These are phyloP conservation scores for Globisporangium nagaii DNA, from an alignment of 352 stramenopile species.

Conservation along the genomic window DNA sequence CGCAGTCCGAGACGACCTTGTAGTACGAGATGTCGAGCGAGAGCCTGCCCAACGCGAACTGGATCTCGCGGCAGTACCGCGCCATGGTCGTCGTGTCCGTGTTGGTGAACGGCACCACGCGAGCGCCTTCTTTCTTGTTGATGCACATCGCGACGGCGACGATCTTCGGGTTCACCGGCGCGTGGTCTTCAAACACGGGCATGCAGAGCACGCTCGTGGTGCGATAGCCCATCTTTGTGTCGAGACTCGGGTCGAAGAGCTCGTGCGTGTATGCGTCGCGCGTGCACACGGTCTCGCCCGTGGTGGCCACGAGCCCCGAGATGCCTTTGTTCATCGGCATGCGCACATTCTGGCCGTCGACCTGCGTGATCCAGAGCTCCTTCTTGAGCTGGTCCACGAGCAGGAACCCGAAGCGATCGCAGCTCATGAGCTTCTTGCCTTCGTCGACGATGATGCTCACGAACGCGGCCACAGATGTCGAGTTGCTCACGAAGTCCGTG, in stretches of 20 bases:
- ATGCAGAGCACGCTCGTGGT: constrained; percentile 63
- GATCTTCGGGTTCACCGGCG: constrained; percentile 50
- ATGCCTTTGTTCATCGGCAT: constrained; percentile 66
- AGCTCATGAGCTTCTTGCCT: constrained; percentile 49
- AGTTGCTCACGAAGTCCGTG: constrained; percentile 33
- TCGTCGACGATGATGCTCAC: constrained; percentile 52
- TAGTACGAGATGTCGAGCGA: constrained; percentile 69
- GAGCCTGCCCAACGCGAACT: constrained; percentile 53
- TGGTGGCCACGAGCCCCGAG: constrained; percentile 44
- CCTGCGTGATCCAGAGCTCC: constrained; percentile 62
- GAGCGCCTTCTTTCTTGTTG: constrained; percentile 64
- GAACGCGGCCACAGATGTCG: constrained; percentile 46
- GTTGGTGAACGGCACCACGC: constrained; percentile 43
- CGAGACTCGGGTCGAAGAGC: constrained; percentile 54
- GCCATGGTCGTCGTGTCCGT: constrained; percentile 39
- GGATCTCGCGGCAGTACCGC: constrained; percentile 60
- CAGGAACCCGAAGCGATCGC: constrained; percentile 58
- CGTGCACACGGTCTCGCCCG: constrained; percentile 39
- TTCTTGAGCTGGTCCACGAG: constrained; percentile 65
- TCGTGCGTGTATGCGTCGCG: constrained; percentile 54
- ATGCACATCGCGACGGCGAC: constrained; percentile 76
- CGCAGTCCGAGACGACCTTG: constrained; percentile 53
- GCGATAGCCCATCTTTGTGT: constrained; percentile 62
- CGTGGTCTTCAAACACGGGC: constrained; percentile 62
- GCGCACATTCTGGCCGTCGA: constrained; percentile 43